phyloP scores from a whole-genome alignment of 2,329 filamentous ascomycete species.

The Fusarium continuum region DNA sequence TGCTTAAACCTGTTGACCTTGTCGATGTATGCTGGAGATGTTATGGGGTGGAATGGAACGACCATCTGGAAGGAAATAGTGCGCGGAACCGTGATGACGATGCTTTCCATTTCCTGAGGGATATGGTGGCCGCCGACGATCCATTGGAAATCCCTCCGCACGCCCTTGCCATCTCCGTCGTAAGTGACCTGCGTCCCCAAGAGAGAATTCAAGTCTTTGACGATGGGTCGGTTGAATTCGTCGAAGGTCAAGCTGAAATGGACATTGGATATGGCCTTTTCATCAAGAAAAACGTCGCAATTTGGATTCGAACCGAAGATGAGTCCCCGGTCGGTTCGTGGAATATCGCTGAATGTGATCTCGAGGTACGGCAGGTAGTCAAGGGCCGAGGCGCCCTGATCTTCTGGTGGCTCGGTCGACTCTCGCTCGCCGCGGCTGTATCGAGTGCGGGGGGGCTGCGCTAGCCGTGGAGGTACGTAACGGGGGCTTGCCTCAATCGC shows the following conservation, averaged over 20 bases:
- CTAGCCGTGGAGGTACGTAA: neutral
- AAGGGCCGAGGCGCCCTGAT: neutral
- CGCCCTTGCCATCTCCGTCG: conserved; percentile 18
- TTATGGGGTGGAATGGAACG: conserved; percentile 1
- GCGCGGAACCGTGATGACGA: conserved; percentile 13
- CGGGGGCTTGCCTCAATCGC: neutral
- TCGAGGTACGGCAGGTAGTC: conserved; percentile 9
- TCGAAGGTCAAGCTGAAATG: conserved; percentile 37
- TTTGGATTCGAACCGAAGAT: neutral
- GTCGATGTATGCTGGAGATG: conserved; percentile 27
- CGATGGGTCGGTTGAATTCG: neutral
- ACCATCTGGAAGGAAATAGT: conserved; percentile 14
- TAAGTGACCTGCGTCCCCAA: conserved; percentile 41
- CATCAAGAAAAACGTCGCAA: neutral
- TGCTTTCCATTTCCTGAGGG: neutral
- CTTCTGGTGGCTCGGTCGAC: conserved; percentile 8
- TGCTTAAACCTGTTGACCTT: conserved; percentile 28
- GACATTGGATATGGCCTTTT: neutral
- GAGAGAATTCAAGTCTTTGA: conserved; percentile 35
- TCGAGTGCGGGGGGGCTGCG: neutral
- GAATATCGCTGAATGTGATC: conserved; percentile 28
- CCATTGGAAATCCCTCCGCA: conserved; percentile 36
- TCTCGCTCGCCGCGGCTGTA: conserved; percentile 27
- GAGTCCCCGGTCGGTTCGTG: neutral
- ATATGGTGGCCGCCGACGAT: conserved; percentile 30